Conservation (phyloP, 441 rosid species). For the Erodium moschatum region DNA sequence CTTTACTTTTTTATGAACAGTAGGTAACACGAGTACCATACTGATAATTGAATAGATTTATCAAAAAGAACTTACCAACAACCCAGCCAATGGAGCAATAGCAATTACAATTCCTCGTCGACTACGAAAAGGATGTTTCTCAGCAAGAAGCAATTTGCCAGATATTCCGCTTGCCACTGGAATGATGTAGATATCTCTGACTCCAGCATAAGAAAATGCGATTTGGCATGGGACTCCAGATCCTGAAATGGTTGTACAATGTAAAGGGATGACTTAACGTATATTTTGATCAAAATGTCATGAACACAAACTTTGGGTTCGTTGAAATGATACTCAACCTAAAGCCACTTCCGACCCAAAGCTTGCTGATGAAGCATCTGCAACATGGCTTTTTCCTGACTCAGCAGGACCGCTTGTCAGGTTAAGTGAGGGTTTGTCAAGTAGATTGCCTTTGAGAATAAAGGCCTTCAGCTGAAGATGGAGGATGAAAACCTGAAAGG, state of each 20-base stretch:
- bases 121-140: constrained; percentile 66
- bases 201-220: constrained; percentile 57
- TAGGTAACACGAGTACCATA: background rate
- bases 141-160: constrained; percentile 56
- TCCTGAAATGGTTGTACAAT: constrained; percentile 30
- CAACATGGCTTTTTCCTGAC: constrained; percentile 33
- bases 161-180: constrained; percentile 35
- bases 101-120: constrained; percentile 54
- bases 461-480: constrained; percentile 55
- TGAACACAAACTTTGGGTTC: constrained; percentile 10
- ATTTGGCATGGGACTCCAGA: constrained; percentile 54
- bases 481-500: constrained; percentile 41
- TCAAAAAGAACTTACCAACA: constrained; percentile 37
- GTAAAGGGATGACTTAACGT: background rate
- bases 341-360: constrained; percentile 61
- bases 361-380: constrained; percentile 46
- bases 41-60: background rate
- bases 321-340: constrained; percentile 31
- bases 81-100: constrained; percentile 55
- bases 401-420: constrained; percentile 23
- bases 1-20: background rate
- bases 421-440: constrained; percentile 31
- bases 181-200: constrained; percentile 46
- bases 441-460: constrained; percentile 35
- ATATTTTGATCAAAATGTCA: constrained; percentile 11